Evolutionary conservation across 371 early-diverging fungal genomes (phyloP).

Genomic region (Mucor indicus): DNA sequence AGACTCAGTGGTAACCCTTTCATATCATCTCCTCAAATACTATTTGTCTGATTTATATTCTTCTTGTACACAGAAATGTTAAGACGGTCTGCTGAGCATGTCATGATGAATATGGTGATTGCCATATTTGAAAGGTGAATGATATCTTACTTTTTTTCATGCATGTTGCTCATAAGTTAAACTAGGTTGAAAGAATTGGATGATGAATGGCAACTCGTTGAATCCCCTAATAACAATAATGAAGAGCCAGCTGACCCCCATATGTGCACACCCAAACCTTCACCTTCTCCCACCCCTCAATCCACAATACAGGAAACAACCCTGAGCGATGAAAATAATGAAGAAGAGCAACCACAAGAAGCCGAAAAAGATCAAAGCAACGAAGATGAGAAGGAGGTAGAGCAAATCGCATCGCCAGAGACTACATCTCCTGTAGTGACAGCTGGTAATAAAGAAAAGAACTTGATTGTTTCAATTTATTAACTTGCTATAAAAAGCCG

Average conservation of each 20-base stretch:
- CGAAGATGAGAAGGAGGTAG: constrained; percentile 4
- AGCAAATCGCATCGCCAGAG: not conserved
- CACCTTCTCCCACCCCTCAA: constrained; percentile 19
- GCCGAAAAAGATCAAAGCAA: constrained; percentile 3
- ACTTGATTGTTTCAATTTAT: no score
- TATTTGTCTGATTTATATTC: no score
- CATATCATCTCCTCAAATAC: no score
- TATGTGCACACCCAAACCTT: constrained; percentile 39
- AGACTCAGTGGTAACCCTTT: constrained; percentile 80
- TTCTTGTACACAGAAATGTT: constrained; percentile 59
- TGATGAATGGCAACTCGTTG: constrained; percentile 45
- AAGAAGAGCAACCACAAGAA: not conserved
- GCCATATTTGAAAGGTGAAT: constrained; percentile 69
- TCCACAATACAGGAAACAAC: not conserved
- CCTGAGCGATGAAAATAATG: not conserved
- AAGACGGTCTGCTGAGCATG: constrained; percentile 78
- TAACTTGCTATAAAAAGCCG: no score
- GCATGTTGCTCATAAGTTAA: not conserved
- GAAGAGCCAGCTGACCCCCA: constrained; percentile 27
- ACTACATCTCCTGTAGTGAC: not conserved
- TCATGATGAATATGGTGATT: constrained; percentile 72
- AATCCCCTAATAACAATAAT: constrained; percentile 17
- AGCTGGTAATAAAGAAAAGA: constrained; percentile 1
- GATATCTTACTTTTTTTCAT: not conserved
- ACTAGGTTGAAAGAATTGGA: constrained; percentile 36